Evolutionary conservation across 495 filamentous ascomycete species (phyloP).

Genomic region (Penicillium salamii): DNA sequence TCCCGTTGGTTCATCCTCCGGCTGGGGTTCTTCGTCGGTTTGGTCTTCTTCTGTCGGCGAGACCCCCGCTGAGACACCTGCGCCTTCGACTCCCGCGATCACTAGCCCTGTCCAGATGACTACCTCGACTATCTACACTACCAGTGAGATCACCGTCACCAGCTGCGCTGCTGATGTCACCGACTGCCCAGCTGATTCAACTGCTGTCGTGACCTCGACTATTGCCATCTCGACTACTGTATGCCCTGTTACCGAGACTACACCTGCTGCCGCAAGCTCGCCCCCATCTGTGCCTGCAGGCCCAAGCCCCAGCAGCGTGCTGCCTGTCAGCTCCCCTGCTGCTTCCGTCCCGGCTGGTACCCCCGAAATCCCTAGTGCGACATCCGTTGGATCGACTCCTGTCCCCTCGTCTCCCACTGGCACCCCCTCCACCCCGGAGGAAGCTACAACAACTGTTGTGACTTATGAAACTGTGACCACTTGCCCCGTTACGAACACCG

Average conservation of each 20-base stretch:
- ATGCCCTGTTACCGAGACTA: conserved; percentile 49
- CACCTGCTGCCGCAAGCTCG: conserved; percentile 11
- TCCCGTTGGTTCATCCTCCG: not conserved
- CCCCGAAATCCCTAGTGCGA: not conserved
- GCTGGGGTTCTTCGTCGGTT: conserved; percentile 1
- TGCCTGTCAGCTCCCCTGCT: conserved; percentile 1
- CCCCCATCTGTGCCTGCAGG: conserved; percentile 1
- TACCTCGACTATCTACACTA: conserved; percentile 59
- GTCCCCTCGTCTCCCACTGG: not conserved
- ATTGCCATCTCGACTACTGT: conserved; percentile 60
- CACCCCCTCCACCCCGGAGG: conserved; percentile 6
- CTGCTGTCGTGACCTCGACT: conserved; percentile 51
- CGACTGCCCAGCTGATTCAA: conserved; percentile 54
- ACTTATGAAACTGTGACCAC: conserved; percentile 34
- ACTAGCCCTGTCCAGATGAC: conserved; percentile 34
- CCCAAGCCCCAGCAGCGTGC: not conserved
- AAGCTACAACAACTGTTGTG: conserved; percentile 9
- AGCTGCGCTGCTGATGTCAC: conserved; percentile 57
- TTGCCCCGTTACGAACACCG: conserved; percentile 36
- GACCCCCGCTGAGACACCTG: not conserved
- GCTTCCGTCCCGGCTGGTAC: not conserved
- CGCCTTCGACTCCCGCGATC: not conserved
- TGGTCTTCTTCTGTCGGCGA: not conserved
- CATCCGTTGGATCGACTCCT: not conserved
- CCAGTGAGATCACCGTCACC: conserved; percentile 55